Conservation (phyloP, 202 grass and related monocot species). For the Panicum virgatum region DNA sequence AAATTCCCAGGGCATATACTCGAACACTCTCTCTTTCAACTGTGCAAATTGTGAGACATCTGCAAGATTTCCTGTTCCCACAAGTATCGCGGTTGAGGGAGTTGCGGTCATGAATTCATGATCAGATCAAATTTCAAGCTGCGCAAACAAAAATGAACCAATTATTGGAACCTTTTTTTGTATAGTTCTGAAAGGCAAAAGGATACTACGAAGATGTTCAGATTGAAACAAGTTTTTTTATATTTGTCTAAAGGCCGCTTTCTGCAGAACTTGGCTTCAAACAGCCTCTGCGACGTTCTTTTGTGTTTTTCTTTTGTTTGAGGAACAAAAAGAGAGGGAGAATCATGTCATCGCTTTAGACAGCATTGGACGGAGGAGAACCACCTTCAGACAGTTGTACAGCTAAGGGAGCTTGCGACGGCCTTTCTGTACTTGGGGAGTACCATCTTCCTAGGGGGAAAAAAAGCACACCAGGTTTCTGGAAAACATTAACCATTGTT, state of each 20-base stretch:
- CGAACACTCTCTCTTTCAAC: constrained; percentile 28
- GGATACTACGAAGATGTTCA: neutral
- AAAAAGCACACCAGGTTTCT: constrained; percentile 27
- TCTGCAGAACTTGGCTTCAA: constrained; percentile 12
- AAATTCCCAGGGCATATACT: constrained; percentile 41
- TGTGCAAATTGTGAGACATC: constrained; percentile 27
- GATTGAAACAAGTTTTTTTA: neutral
- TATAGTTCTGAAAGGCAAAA: constrained; percentile 27
- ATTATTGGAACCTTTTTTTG: neutral
- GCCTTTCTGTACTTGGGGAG: constrained; percentile 16
- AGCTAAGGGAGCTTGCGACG: constrained; percentile 28
- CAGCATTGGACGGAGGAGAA: constrained; percentile 50
- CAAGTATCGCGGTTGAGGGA: constrained; percentile 2
- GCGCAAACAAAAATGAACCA: neutral
- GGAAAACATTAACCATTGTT: constrained; percentile 28
- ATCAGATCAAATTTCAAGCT: constrained; percentile 29
- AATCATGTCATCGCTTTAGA: constrained; percentile 34
- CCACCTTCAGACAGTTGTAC: constrained; percentile 31
- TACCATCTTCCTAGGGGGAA: constrained; percentile 12
- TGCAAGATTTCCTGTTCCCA: neutral
- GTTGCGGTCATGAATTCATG: neutral
- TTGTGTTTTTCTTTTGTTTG: constrained; percentile 14
- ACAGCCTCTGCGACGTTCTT: constrained; percentile 30
- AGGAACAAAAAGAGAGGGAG: constrained; percentile 38
- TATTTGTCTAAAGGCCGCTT: constrained; percentile 1